These are phyloP conservation scores for Knoxdaviesia capensis DNA, from an alignment of 2,329 filamentous ascomycete genomes.

Conservation along the genomic window DNA sequence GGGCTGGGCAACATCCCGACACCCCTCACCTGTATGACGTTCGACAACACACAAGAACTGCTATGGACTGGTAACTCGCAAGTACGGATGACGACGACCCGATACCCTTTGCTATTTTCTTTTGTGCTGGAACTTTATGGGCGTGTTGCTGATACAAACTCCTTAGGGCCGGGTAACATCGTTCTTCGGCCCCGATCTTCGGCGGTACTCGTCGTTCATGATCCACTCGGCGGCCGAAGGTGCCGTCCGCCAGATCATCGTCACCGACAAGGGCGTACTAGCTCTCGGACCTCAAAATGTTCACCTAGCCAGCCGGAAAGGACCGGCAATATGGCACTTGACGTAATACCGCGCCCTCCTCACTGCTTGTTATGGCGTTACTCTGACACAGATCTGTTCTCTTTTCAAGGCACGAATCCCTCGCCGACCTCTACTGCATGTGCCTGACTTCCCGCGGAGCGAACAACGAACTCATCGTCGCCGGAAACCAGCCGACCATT, in stretches of 20 bases:
- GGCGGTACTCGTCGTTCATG: constrained; percentile 78
- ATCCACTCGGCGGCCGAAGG: constrained; percentile 58
- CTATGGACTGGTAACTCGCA: constrained; percentile 64
- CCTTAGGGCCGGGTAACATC: constrained; percentile 67
- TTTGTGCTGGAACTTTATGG: neutral
- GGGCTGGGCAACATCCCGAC: constrained; percentile 50
- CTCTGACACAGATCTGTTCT: neutral
- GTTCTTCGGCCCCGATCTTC: constrained; percentile 69
- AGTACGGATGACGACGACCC: neutral
- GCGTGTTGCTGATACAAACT: too few species aligned
- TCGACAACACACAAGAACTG: constrained; percentile 76
- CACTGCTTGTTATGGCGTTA: neutral
- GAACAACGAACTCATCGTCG: constrained; percentile 57
- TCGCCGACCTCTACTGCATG: constrained; percentile 85
- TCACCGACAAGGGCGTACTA: constrained; percentile 80
- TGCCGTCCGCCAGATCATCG: constrained; percentile 67
- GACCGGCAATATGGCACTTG: constrained; percentile 76
- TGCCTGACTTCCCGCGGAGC: constrained; percentile 79
- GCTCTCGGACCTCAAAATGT: constrained; percentile 67
- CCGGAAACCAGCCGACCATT: constrained; percentile 72
- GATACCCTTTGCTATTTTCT: constrained; percentile 8
- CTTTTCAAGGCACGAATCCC: constrained; percentile 1
- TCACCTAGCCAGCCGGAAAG: constrained; percentile 72
- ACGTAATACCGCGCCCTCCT: constrained; percentile 22
- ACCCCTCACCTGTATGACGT: constrained; percentile 61